These are phyloP conservation scores for Pyrenophora graminea DNA, from an alignment of 2,329 filamentous ascomycete species.

Conservation along the genomic window DNA sequence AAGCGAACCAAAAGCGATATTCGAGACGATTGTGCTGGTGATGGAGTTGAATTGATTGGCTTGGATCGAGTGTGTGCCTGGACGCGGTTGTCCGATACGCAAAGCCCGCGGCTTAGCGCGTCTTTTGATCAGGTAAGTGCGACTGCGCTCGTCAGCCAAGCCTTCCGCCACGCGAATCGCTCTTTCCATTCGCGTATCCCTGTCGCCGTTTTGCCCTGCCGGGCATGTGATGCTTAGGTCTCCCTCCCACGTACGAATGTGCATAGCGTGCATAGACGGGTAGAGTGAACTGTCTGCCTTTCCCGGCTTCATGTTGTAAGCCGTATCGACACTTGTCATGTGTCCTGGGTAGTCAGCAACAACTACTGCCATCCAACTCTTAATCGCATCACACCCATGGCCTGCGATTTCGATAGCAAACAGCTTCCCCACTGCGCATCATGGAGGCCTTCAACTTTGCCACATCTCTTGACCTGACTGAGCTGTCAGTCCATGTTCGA, in stretches of 20 bases:
- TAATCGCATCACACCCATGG: conserved; percentile 24
- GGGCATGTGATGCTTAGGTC: neutral
- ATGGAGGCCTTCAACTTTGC: conserved; percentile 99
- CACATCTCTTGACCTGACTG: conserved; percentile 78
- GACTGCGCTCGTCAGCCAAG: conserved; percentile 25
- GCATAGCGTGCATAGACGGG: too few species aligned
- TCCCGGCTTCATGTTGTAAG: neutral
- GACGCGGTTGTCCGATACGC: conserved; percentile 19
- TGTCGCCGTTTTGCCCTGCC: conserved; percentile 12
- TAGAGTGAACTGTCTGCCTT: too few species aligned
- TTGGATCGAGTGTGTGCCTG: conserved; percentile 1
- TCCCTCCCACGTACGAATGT: too few species aligned
- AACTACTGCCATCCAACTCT: neutral
- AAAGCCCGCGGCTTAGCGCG: conserved; percentile 21
- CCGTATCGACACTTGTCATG: conserved; percentile 1
- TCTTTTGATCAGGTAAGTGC: conserved; percentile 21
- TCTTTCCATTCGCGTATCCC: conserved; percentile 22
- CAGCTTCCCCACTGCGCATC: conserved; percentile 26
- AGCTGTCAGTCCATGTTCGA: conserved; percentile 66
- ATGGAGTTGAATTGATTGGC: conserved; percentile 1
- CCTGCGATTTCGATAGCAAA: conserved; percentile 21
- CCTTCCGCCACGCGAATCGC: conserved; percentile 15
- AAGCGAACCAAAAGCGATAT: neutral
- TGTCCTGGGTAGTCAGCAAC: conserved; percentile 1
- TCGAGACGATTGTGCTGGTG: conserved; percentile 2